Conservation (phyloP, 2,329 filamentous ascomycete genomes). For the Aspergillus pseudoglaucus region DNA sequence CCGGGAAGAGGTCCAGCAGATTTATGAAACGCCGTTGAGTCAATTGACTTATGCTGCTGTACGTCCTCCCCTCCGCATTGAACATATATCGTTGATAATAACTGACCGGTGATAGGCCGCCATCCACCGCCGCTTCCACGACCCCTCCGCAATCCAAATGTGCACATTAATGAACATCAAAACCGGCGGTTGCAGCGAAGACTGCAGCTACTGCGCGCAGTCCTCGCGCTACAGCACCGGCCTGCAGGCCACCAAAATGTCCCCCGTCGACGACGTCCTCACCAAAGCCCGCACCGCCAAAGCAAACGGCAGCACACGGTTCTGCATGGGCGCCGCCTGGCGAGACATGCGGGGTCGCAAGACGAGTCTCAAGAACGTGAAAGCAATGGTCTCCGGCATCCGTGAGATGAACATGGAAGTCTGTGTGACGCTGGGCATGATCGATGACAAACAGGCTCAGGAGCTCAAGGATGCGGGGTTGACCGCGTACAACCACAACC, state of each 20-base stretch:
- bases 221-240: conserved; percentile 74
- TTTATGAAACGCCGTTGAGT: conserved; percentile 76
- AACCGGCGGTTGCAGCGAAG: conserved; percentile 83
- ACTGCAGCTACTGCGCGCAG: conserved; percentile 89
- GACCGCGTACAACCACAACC: conserved; percentile 91
- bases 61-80: conserved; percentile 5
- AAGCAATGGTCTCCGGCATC: conserved; percentile 77
- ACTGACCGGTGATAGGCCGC: conserved; percentile 42
- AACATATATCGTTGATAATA: no score
- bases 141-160: conserved; percentile 76
- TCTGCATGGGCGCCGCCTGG: conserved; percentile 95
- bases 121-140: conserved; percentile 78
- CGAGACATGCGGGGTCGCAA: conserved; percentile 88
- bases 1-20: conserved; percentile 68
- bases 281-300: conserved; percentile 70
- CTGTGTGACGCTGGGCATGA: conserved; percentile 92
- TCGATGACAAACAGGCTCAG: conserved; percentile 70
- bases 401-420: conserved; percentile 78
- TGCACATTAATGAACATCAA: conserved; percentile 98
- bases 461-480: conserved; percentile 78
- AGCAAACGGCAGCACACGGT: conserved; percentile 77
- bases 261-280: conserved; percentile 72
- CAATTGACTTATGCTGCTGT: conserved; percentile 71
- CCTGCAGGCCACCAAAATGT: conserved; percentile 71
- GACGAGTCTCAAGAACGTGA: conserved; percentile 74